Evolutionary conservation across 257 asterid genomes (phyloP), one percentile per base, ranked within the genome.

Genomic region (Solanum infundibuliforme): DNA sequence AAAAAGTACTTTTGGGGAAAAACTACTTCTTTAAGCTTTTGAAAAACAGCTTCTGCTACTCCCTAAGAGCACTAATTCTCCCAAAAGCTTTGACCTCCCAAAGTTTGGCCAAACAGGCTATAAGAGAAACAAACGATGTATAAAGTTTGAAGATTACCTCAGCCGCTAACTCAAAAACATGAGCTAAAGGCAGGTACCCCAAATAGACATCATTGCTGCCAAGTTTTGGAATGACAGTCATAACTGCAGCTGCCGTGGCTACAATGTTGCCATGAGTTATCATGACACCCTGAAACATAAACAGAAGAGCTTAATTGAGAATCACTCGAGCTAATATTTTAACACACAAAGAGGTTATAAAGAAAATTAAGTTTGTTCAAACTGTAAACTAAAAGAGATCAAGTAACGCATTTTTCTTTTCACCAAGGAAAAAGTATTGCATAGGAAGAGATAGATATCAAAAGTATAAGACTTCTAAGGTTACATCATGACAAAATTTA

Each of bases 171-270:
- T 96, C 99, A 87, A 96, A 94, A 82, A 95, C 98, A 89, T 96
- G 99, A 89, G 99, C 99, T 48, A 96, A 94, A 73, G 99, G 99
- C 91, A 96, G 89, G 87, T 95, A 96, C 65, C 98, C 99, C 92
- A 95, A 89, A 89, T 94, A 96, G 69, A 91, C 93, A 91, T 96
- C 99, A 87, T 84, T 91, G 82, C 85, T 92, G 90, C 98, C 96
- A 85, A 96, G 87, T 76, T 84, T 71, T 6, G 99, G 99, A 89
- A 96, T 91, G 65, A 96, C 96, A 39, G 98, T 94, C 96, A 91
- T 94, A 89, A 95, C 99, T 69, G 99, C 99, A 90, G 98, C 98
- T 29, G 98, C 96, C 31, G 98, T 95, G 86, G 98, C 96, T 88
- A 96, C 98, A 58, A 94, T 92, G 94, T 95, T 96, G 62, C 98